These are phyloP conservation scores for Rhodocollybia butyracea DNA, from an alignment of 768 basidiomycete genomes.

Conservation along the genomic window DNA sequence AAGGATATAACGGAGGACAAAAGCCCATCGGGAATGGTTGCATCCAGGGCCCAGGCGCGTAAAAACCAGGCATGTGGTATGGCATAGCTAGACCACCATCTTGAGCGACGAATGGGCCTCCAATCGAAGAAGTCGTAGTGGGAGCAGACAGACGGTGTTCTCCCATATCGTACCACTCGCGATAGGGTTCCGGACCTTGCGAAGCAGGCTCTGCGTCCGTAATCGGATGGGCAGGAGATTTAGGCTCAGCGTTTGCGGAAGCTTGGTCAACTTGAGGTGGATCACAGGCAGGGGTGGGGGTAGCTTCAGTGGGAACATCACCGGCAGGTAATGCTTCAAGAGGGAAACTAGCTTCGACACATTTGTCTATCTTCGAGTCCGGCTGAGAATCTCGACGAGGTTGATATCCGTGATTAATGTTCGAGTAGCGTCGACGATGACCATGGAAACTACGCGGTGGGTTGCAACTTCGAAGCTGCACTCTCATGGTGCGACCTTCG, in stretches of 20 bases:
- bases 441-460: constrained; percentile 51
- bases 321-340: neutral
- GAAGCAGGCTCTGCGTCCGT: constrained; percentile 10
- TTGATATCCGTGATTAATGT: neutral
- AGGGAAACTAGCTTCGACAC: neutral
- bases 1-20: constrained; percentile 40
- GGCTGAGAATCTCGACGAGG: neutral
- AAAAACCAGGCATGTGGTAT: constrained; percentile 20
- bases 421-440: constrained; percentile 36
- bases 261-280: neutral
- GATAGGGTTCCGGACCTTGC: constrained; percentile 29
- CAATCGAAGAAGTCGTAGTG: constrained; percentile 25
- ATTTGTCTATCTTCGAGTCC: neutral
- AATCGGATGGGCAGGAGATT: constrained; percentile 2
- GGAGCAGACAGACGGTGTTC: constrained; percentile 26
- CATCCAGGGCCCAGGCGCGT: constrained; percentile 39
- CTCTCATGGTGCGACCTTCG: constrained; percentile 69
- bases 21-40: constrained; percentile 50
- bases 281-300: no score
- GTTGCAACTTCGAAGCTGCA: constrained; percentile 70
- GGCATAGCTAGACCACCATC: constrained; percentile 18
- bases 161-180: constrained; percentile 40
- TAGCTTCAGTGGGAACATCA: no score
- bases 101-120: neutral
- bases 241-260: neutral